Base-by-base conservation (phyloP, 208 protist genomes). In the Trypanosoma melophagium region DNA sequence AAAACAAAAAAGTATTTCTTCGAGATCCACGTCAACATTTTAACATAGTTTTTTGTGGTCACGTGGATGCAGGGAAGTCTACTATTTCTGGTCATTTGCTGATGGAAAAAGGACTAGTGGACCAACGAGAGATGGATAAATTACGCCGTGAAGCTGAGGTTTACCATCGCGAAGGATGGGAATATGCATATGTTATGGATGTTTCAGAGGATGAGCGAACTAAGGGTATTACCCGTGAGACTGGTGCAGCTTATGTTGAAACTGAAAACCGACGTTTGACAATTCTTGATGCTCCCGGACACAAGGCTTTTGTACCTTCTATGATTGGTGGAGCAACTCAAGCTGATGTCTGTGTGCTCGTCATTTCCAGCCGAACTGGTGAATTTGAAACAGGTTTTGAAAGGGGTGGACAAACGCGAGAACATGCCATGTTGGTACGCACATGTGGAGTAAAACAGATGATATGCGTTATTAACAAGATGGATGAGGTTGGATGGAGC, bases 331-430 rank as follows among this genome's bases (percentile, higher is more conserved):
- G 98, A 60, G 98, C 98, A 1, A 91, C 96, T 13, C 98, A 99
- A 81, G 98, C 98, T 0, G 98, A 99, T 80, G 86, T 99, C 24
- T 99, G 91, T 69, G 94, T 99, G 21, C 87, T 99, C 0, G 97
- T 99, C 59, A 99, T 99, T 76, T 99, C 97, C 22, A 98, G 98
- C 31, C 92, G 98, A 60, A 98, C 97, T 53, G 98, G 98, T 62
- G 98, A 99, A 86, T 99, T 99, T 81, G 98, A 99, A 79, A 97
- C 98, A 13, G 99, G 99, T 40, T 99, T 99, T 70, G 98, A 99
- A 53, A 92, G 90, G 54, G 98, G 97, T 61, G 99, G 99, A 24
- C 99, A 99, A 90, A 99, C 98, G 3, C 90, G 98, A 40, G 99
- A 99, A 87, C 98, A 99, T 84, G 97, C 98, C 12, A 95, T 99